phyloP scores from a whole-genome alignment of 345 rosid genomes.

The Pistacia vera region DNA sequence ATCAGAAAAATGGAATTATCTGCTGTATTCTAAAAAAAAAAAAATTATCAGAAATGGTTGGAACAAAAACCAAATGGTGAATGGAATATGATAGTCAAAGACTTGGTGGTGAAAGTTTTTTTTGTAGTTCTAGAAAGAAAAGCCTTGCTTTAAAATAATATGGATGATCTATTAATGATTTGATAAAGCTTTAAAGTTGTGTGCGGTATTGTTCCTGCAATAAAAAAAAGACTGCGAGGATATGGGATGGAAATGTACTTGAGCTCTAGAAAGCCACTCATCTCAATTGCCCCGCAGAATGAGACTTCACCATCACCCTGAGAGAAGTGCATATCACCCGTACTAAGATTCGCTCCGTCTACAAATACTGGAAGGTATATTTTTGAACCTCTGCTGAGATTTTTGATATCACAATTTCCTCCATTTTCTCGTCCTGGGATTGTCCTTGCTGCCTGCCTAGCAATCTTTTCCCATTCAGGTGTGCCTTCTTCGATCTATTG shows the following conservation, averaged over 20 bases:
- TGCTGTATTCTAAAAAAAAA: neutral
- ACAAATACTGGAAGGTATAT: slow-evolving; percentile 86
- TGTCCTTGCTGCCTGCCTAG: slow-evolving; percentile 79
- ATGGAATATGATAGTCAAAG: neutral
- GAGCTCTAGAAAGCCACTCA: slow-evolving; percentile 91
- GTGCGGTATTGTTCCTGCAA: neutral
- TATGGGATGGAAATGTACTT: slow-evolving; percentile 43
- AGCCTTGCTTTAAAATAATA: neutral
- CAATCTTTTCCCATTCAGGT: slow-evolving; percentile 79
- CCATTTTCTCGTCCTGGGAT: slow-evolving; percentile 95
- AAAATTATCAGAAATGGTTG: no score
- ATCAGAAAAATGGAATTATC: neutral
- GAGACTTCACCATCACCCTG: slow-evolving; percentile 97
- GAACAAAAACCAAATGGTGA: neutral
- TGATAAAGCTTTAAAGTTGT: neutral
- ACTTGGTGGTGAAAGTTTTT: neutral
- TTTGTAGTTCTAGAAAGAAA: neutral
- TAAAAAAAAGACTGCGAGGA: neutral
- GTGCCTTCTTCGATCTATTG: slow-evolving; percentile 64
- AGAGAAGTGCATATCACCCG: slow-evolving; percentile 96
- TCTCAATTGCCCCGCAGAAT: slow-evolving; percentile 94
- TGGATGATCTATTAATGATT: neutral
- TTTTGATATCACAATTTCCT: slow-evolving; percentile 94
- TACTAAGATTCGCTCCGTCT: slow-evolving; percentile 89
- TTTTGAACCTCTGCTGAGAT: slow-evolving; percentile 85